Evolutionary conservation across 768 basidiomycete species (phyloP), one percentile per base, ranked within the genome.

Genomic region (Arthromyces matolae): DNA sequence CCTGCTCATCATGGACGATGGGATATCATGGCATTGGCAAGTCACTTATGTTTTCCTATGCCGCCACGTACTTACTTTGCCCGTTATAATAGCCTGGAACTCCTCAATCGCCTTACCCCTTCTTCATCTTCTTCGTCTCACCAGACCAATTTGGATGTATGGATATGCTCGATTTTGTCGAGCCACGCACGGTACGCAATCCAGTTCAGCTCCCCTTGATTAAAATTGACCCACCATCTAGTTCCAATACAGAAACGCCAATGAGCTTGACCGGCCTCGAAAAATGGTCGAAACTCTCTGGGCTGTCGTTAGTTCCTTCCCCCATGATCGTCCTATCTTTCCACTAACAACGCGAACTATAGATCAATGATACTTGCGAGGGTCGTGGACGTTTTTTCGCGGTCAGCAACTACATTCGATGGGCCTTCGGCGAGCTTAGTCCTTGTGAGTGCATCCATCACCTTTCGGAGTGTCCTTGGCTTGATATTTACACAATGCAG

Each of bases 401-500:
- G 3, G 51, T 63, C 24, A 60, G 49, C 36, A 61, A 63, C 35
- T 63, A 64, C 31, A 42, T 42, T 8, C 51, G 50, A 18, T 64
- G 61, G 63, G 53, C 57, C 4, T 64, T 61, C 38, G 62, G 62
- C 22, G 45, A 52, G 18, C 51, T 64, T 16, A 53, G 49, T n/a
- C 37, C 41, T 4, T 42, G 59, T 62, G 35, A 31, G 52, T 20
- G 33, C 18, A 16, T n/a, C 42, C 10, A 31, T 38, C 2, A 9
- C 16, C 12, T 22, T 22, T 3, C 12, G 16, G 12, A 13, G 8
- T 5, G 14, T 18, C 10, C 10, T 4, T 19, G 24, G 7, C 37
- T 36, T 27, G 19, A 18, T 10, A 16, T 16, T 20, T 16, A 10
- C 41, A n/a, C 4, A 22, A 28, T 19, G 12, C 39, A 53, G 59